Evolutionary conservation across 208 protist genomes (phyloP).

Genomic region (Leishmania turanica): DNA sequence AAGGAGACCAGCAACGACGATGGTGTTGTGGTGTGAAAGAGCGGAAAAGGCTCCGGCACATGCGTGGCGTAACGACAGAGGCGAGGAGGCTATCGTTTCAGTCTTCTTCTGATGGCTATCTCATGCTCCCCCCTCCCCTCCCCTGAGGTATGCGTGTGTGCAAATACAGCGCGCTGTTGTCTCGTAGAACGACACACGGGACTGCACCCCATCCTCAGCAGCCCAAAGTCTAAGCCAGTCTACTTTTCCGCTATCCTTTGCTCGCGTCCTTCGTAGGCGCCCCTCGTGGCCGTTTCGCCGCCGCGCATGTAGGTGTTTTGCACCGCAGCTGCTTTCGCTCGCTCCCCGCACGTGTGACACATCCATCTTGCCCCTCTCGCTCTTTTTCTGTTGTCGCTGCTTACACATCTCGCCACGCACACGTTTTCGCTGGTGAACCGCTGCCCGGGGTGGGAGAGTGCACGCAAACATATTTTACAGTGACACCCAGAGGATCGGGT

Average conservation of each 20-base stretch:
- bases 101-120: neutral
- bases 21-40: neutral
- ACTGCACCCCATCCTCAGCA: neutral
- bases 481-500: neutral
- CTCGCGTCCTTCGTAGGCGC: neutral
- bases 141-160: neutral
- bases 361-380: neutral
- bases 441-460: neutral
- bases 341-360: neutral
- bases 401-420: neutral
- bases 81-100: neutral
- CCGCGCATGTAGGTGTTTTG: neutral
- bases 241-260: neutral
- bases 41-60: neutral
- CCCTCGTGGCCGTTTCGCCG: neutral
- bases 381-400: neutral
- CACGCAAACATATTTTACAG: neutral
- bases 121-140: neutral
- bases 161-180: neutral
- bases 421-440: neutral
- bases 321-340: neutral
- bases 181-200: neutral
- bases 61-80: no score
- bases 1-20: neutral
- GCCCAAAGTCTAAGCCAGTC: neutral